These are phyloP conservation scores for Wickerhamiella parazyma DNA, from an alignment of 805 yeast species.

Conservation along the genomic window DNA sequence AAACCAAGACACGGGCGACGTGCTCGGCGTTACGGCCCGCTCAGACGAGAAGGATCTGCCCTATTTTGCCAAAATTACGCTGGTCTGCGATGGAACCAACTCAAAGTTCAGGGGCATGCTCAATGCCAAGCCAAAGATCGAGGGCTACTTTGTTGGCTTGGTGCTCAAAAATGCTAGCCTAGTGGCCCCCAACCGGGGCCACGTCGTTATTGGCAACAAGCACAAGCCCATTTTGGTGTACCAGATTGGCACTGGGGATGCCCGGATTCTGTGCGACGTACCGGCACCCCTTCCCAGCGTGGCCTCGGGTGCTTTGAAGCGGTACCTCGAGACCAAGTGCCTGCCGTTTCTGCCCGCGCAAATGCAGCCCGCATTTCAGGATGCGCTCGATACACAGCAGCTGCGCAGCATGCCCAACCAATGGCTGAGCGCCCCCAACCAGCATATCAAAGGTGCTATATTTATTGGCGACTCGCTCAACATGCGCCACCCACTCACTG, in stretches of 20 bases:
- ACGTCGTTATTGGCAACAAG: conserved; percentile 63
- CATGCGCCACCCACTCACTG: conserved; percentile 97
- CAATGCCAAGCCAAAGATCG: conserved; percentile 50
- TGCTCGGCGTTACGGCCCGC: conserved; percentile 56
- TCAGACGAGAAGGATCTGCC: conserved; percentile 18
- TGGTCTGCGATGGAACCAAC: conserved; percentile 86
- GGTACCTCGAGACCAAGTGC: conserved; percentile 48
- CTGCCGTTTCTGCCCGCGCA: conserved; percentile 53
- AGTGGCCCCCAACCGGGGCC: conserved; percentile 70
- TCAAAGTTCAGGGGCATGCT: conserved; percentile 74
- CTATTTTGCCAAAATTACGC: conserved; percentile 49
- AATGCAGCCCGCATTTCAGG: conserved; percentile 51
- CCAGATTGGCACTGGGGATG: conserved; percentile 69
- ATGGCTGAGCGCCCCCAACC: conserved; percentile 58
- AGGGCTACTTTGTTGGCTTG: conserved; percentile 80
- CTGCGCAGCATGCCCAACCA: conserved; percentile 90
- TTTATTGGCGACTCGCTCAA: conserved; percentile 87
- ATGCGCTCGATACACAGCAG: conserved; percentile 45
- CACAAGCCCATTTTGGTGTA: conserved; percentile 84
- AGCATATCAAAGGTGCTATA: conserved; percentile 62
- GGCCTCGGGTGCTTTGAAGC: conserved; percentile 39
- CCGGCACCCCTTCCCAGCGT: conserved; percentile 64
- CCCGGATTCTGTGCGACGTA: conserved; percentile 82
- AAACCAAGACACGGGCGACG: conserved; percentile 38
- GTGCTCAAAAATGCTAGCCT: conserved; percentile 59